Percentiles rank a stretch among this genome's conserved stretches.
Conservation (phyloP, 2,329 filamentous ascomycete genomes). For the Pseudopyrenochaeta lycopersici region DNA sequence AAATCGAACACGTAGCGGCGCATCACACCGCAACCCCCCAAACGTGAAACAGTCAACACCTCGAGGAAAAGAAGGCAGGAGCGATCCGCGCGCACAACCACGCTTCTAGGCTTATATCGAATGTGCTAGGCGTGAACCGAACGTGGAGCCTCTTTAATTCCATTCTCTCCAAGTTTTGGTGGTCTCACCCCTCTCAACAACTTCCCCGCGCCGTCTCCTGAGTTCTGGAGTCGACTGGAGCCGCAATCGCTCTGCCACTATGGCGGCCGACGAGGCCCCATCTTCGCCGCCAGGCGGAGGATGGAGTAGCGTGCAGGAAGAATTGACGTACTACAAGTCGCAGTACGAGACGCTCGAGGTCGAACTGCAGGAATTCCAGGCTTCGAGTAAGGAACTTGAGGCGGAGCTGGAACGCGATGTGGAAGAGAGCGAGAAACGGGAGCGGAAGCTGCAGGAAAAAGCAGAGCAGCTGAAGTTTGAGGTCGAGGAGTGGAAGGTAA, state of each 20-base stretch:
- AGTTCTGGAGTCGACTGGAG: constrained; percentile 21
- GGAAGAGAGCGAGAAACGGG: constrained; percentile 92
- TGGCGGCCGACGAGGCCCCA: constrained; percentile 39
- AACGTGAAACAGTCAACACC: constrained; percentile 38
- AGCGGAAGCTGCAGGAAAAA: constrained; percentile 85
- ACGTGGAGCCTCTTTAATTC: background rate
- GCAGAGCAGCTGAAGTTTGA: constrained; percentile 85
- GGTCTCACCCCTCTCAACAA: constrained; percentile 27
- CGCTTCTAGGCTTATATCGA: constrained; percentile 8
- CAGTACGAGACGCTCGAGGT: constrained; percentile 93
- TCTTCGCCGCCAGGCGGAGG: constrained; percentile 44
- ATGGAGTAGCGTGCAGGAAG: constrained; percentile 67
- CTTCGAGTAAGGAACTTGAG: constrained; percentile 93
- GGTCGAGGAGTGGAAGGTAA: constrained; percentile 97
- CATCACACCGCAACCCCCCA: constrained; percentile 35
- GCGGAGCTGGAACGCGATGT: constrained; percentile 95
- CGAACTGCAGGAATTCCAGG: constrained; percentile 92
- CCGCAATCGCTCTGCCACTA: constrained; percentile 31
- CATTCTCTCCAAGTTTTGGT: constrained; percentile 14
- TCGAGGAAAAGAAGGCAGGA: constrained; percentile 24
- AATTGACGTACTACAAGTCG: constrained; percentile 91
- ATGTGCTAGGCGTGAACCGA: constrained; percentile 8
- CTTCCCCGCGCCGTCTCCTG: constrained; percentile 33
- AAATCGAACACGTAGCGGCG: constrained; percentile 30
- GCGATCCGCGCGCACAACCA: constrained; percentile 21